Evolutionary conservation across 345 rosid genomes (phyloP), one percentile per base, ranked within the genome.

Genomic region (Jatropha curcas): DNA sequence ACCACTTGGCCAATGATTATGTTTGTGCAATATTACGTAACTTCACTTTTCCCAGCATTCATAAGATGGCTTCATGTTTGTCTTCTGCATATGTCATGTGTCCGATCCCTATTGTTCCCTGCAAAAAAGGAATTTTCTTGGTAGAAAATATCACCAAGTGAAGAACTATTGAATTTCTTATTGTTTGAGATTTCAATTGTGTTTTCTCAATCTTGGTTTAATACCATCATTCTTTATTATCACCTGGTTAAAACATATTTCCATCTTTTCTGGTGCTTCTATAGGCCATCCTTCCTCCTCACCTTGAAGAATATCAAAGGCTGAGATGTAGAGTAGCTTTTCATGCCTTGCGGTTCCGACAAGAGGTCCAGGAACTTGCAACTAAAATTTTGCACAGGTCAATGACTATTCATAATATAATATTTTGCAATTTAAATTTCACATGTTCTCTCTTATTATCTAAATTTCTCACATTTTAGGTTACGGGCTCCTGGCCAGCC

Each of bases 291-390:
- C 94, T 95, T 76, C 97, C 98, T 2, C 80, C 82, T 56, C 81
- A 87, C 72, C 89, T 92, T 70, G 97, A 89, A 81, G 99, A 95
- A 74, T 89, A 86, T 80, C 99, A 95, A 69, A 90, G 97, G 76
- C 84, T 95, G 73, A 88, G 99, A 78, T 95, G 98, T 79, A 85
- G 99, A 69, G 98, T 92, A 71, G 88, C 92, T 43, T 95, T 86
- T 81, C 94, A 90, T 68, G 99, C 98, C 20, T 87, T 95, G 50
- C 81, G 81, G 55, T 92, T 95, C 71, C 82, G 99, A 55, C 85
- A 89, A 67, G 97, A 92, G 79, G 92, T 95, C 76, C 94, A 89
- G 81, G 98, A 95, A 56, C 92, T 92, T 28, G 89, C 97, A 59
- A 84, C 88, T 69, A 90, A 86, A 78, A 82, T 95, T 37, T 74